Evolutionary conservation across 2,329 filamentous ascomycete species (phyloP).

Genomic region (Hypoxylon sp.): DNA sequence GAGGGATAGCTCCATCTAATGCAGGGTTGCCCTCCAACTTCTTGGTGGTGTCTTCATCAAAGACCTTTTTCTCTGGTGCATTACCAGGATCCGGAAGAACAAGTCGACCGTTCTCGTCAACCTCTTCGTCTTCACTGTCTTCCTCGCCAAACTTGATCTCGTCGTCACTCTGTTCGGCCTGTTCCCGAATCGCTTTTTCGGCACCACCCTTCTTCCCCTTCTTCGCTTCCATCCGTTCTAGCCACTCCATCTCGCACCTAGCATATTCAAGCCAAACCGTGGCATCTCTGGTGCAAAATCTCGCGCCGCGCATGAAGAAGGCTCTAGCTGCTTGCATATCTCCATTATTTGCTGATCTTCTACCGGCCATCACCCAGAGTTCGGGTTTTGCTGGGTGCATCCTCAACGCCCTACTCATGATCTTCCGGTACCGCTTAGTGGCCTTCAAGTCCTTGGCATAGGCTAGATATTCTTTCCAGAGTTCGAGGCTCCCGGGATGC

Average conservation of each 20-base stretch:
- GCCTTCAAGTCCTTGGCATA: conserved; percentile 80
- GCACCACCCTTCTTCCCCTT: conserved; percentile 64
- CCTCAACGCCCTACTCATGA: conserved; percentile 79
- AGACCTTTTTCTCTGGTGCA: conserved; percentile 61
- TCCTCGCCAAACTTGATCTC: conserved; percentile 61
- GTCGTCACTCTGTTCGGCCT: conserved; percentile 63
- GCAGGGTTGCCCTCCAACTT: conserved; percentile 82
- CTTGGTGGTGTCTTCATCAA: conserved; percentile 61
- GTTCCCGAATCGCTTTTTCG: conserved; percentile 69
- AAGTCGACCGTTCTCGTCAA: conserved; percentile 58
- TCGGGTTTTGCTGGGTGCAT: conserved; percentile 87
- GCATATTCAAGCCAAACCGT: conserved; percentile 91
- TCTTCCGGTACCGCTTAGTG: conserved; percentile 74
- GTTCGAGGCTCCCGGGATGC: conserved; percentile 82
- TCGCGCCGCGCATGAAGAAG: conserved; percentile 88
- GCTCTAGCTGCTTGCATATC: conserved; percentile 89
- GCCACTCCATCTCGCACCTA: conserved; percentile 91
- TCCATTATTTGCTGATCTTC: conserved; percentile 81
- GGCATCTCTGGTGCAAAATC: conserved; percentile 85
- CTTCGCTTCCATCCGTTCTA: conserved; percentile 83
- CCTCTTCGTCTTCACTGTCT: conserved; percentile 63
- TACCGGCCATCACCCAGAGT: conserved; percentile 89
- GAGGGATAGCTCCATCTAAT: conserved; percentile 91
- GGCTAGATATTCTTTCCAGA: conserved; percentile 93
- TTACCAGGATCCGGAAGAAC: conserved; percentile 63